Percentiles rank a stretch among this genome's conserved stretches.
Conservation (phyloP, 805 yeast species). For the Ogataea naganishii region DNA sequence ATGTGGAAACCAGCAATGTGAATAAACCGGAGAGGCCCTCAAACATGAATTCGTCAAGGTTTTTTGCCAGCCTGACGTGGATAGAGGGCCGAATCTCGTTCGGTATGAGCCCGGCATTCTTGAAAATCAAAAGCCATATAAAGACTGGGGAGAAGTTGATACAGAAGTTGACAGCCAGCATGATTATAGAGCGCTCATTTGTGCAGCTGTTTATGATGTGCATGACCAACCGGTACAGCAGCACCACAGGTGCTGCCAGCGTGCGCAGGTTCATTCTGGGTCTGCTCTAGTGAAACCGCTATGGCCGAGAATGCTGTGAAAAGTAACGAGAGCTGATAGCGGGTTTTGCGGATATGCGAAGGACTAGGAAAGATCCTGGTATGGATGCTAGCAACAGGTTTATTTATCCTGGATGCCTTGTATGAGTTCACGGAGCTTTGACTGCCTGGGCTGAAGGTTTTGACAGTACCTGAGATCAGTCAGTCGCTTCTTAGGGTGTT, state of each 20-base stretch:
- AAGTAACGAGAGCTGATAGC: too few species aligned
- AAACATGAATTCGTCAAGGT: slow-evolving; percentile 33
- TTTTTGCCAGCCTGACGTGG: slow-evolving; percentile 36
- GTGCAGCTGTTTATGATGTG: slow-evolving; percentile 13
- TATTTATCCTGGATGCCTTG: too few species aligned
- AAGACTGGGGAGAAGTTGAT: slow-evolving; percentile 45
- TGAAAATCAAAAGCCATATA: slow-evolving; percentile 47
- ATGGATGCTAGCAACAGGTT: too few species aligned
- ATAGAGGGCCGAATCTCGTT: slow-evolving; percentile 43
- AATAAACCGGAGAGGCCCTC: slow-evolving; percentile 10
- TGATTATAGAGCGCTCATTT: slow-evolving; percentile 30
- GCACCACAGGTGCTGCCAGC: slow-evolving; percentile 5
- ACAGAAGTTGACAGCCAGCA: slow-evolving; percentile 33
- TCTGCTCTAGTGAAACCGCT: too few species aligned
- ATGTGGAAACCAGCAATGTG: slow-evolving; percentile 4
- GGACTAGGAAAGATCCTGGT: too few species aligned
- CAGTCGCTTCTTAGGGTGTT: too few species aligned
- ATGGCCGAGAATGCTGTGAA: too few species aligned
- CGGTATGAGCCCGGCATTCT: slow-evolving; percentile 53
- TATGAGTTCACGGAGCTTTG: too few species aligned
- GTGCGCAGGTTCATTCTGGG: too few species aligned
- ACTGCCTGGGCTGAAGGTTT: too few species aligned
- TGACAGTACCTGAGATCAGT: too few species aligned
- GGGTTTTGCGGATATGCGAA: too few species aligned
- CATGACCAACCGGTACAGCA: slow-evolving; percentile 7